Evolutionary conservation across 345 rosid genomes (phyloP).

Genomic region (Mallotus nudiflorus): DNA sequence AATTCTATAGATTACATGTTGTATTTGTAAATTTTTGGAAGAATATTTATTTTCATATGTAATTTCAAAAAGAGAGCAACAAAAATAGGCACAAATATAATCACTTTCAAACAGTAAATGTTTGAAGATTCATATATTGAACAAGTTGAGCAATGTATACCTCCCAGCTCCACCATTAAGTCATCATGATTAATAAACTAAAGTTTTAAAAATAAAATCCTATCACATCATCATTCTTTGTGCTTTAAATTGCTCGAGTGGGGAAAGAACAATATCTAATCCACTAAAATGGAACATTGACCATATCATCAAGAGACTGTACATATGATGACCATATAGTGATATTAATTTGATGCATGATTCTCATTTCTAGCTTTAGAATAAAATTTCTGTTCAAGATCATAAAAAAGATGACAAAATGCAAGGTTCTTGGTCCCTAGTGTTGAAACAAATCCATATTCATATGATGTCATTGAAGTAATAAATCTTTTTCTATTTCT

Average conservation of each 20-base stretch:
- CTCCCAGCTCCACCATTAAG: conserved; percentile 1
- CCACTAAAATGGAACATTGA: conserved; percentile 14
- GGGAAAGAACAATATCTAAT: conserved; percentile 8
- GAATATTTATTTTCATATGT: too few species aligned
- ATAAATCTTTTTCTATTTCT: not conserved
- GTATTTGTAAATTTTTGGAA: too few species aligned
- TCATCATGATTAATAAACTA: not conserved
- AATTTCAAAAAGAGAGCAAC: too few species aligned
- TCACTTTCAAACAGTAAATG: too few species aligned
- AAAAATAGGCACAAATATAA: too few species aligned
- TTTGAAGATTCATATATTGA: too few species aligned
- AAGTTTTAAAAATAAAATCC: not conserved
- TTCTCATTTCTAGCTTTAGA: not conserved
- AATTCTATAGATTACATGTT: too few species aligned
- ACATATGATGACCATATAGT: not conserved
- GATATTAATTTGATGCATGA: not conserved
- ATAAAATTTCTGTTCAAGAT: not conserved
- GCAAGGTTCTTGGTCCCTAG: too few species aligned
- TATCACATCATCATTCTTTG: not conserved
- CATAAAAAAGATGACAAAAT: not conserved
- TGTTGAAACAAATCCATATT: not conserved
- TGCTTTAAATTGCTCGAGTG: conserved; percentile 3
- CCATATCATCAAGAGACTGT: conserved; percentile 4
- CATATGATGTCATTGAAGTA: conserved; percentile 1
- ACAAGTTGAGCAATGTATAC: conserved; percentile 13